These are phyloP conservation scores for Paramecium tetraurelia DNA, from an alignment of 73 alveolate species.

Conservation along the genomic window DNA sequence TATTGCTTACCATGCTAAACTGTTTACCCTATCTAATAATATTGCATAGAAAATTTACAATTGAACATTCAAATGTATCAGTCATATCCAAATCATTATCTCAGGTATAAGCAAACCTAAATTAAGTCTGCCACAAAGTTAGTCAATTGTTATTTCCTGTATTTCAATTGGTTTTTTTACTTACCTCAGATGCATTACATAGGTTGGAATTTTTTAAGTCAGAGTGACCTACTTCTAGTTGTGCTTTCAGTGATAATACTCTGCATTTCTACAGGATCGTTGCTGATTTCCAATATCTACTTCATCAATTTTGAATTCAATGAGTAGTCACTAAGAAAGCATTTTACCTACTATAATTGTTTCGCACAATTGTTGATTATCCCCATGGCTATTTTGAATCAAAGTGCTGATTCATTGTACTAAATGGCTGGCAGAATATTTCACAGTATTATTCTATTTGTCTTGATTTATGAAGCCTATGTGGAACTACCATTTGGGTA, in stretches of 20 bases:
- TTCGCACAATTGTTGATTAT: background rate
- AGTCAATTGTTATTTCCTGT: background rate
- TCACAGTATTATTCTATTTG: background rate
- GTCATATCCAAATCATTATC: background rate
- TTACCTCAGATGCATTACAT: background rate
- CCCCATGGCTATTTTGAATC: background rate
- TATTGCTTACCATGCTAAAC: background rate
- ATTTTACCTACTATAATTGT: background rate
- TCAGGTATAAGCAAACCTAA: background rate
- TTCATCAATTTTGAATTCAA: constrained; percentile 28
- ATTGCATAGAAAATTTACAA: background rate
- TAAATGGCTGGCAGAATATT: background rate
- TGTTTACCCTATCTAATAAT: background rate
- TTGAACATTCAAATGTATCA: background rate
- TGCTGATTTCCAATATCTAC: background rate
- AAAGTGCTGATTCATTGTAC: background rate
- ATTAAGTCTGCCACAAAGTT: background rate
- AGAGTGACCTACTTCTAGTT: background rate
- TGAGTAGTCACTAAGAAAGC: background rate
- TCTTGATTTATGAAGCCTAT: background rate
- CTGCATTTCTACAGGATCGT: background rate
- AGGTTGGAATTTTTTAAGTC: background rate
- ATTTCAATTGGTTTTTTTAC: constrained; percentile 16
- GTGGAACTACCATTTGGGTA: constrained; percentile 35
- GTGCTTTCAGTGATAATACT: background rate